Percentiles rank a stretch among this genome's conserved stretches.
These are phyloP conservation scores for Phytophthora parvispora DNA, from an alignment of 352 stramenopile genomes.

Conservation along the genomic window DNA sequence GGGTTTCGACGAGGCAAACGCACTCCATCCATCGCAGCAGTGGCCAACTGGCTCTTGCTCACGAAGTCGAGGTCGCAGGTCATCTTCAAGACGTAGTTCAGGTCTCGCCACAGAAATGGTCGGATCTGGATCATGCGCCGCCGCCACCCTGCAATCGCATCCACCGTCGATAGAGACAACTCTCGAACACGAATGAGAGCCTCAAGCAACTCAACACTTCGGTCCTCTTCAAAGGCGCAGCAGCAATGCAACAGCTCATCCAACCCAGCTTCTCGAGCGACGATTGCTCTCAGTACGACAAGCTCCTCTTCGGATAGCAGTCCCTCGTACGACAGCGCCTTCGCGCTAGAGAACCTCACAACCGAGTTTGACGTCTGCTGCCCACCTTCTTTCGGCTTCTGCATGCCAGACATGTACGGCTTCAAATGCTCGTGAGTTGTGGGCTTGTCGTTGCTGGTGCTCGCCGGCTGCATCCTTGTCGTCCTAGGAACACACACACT, in stretches of 20 bases:
- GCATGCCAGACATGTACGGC: constrained; percentile 21
- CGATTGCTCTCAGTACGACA: constrained; percentile 68
- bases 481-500: background rate
- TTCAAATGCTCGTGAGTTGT: constrained; percentile 4
- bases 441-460: background rate
- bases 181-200: constrained; percentile 55
- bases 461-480: constrained; percentile 19
- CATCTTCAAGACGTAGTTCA: constrained; percentile 83
- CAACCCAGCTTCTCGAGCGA: constrained; percentile 65
- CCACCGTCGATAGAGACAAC: constrained; percentile 61
- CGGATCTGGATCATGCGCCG: constrained; percentile 65
- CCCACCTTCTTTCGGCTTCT: constrained; percentile 10
- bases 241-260: constrained; percentile 62
- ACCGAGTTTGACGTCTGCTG: constrained; percentile 3
- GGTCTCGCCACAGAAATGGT: constrained; percentile 68
- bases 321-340: constrained; percentile 65
- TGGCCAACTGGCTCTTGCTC: constrained; percentile 69
- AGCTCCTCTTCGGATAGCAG: constrained; percentile 72
- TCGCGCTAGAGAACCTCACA: constrained; percentile 25
- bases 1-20: constrained; percentile 70
- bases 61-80: constrained; percentile 76
- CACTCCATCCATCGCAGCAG: constrained; percentile 63
- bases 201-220: constrained; percentile 56
- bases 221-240: constrained; percentile 59
- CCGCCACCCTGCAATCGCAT: constrained; percentile 69